Percentiles rank a stretch among this genome's conserved stretches.
Evolutionary conservation across 371 early-diverging fungal species (phyloP).

Genomic region (Zychaea mexicana): DNA sequence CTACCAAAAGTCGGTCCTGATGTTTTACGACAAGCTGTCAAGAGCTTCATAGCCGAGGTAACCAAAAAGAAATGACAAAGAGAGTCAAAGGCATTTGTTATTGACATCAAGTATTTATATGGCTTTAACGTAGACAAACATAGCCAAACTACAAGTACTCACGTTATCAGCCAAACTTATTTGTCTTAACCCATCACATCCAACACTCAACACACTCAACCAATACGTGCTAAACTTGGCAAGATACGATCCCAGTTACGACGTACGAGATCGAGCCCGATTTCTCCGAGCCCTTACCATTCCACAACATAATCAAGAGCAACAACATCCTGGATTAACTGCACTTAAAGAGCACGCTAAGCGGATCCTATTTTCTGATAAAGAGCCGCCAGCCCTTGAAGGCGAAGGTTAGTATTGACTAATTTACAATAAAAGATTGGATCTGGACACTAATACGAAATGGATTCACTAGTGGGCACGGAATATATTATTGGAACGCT

Average conservation of each 20-base stretch:
- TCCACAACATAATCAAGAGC: conserved; percentile 28
- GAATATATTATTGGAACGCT: conserved; percentile 81
- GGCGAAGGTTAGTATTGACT: conserved; percentile 15
- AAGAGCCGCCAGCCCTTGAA: conserved; percentile 48
- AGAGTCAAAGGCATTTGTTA: too few species aligned
- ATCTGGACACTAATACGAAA: background rate
- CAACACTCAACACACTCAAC: conserved; percentile 57
- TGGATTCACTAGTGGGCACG: conserved; percentile 39
- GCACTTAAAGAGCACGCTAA: conserved; percentile 48
- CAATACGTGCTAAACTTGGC: conserved; percentile 84
- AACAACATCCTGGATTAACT: conserved; percentile 40
- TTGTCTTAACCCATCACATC: conserved; percentile 46
- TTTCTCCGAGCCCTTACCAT: conserved; percentile 76
- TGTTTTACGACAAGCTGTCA: conserved; percentile 77
- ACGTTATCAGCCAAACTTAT: conserved; percentile 78
- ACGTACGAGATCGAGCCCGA: conserved; percentile 90
- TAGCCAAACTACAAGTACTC: conserved; percentile 80
- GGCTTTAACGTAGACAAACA: conserved; percentile 39
- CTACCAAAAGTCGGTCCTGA: conserved; percentile 76
- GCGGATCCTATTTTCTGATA: conserved; percentile 53
- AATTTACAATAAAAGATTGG: background rate
- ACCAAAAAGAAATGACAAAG: background rate
- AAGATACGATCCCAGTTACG: conserved; percentile 85
- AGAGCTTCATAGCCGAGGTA: conserved; percentile 73
- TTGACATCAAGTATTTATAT: background rate